A percentile compares a stretch with the other conserved stretches of the same genome.
Conservation (phyloP, 495 filamentous ascomycete species). For the Terfezia boudieri region DNA sequence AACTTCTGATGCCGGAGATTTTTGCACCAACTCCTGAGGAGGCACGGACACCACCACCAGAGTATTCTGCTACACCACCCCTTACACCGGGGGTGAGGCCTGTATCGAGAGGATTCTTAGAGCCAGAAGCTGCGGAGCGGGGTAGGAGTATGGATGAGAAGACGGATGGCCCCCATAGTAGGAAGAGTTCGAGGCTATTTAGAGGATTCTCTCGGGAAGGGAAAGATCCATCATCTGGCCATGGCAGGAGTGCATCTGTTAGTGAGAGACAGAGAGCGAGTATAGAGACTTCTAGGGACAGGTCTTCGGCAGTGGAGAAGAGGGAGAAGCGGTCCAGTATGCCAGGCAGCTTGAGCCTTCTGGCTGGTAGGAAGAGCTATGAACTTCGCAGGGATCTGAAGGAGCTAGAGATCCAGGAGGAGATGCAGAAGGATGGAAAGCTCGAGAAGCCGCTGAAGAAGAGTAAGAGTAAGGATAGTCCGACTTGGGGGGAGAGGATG, state of each 20-base stretch:
- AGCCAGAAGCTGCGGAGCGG: neutral
- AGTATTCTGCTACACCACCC: slow-evolving; percentile 16
- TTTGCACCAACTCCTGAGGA: slow-evolving; percentile 21
- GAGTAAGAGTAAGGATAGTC: slow-evolving; percentile 19
- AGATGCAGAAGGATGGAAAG: slow-evolving; percentile 12
- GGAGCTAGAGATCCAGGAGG: slow-evolving; percentile 10
- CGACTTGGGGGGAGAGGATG: slow-evolving; percentile 24
- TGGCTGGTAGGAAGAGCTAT: slow-evolving; percentile 28
- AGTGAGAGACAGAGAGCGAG: too few species aligned
- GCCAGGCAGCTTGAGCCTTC: slow-evolving; percentile 4
- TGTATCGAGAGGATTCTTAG: slow-evolving; percentile 4
- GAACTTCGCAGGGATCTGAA: slow-evolving; percentile 20
- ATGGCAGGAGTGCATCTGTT: too few species aligned
- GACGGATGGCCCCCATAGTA: too few species aligned
- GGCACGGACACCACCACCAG: neutral
- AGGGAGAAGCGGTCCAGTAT: slow-evolving; percentile 10
- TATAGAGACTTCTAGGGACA: neutral
- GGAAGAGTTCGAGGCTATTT: too few species aligned
- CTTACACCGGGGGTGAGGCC: slow-evolving; percentile 16
- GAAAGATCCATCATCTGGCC: too few species aligned
- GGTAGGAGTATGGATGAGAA: too few species aligned
- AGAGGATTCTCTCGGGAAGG: too few species aligned
- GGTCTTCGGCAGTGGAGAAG: neutral
- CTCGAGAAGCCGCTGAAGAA: slow-evolving; percentile 4
- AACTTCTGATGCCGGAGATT: slow-evolving; percentile 36